Conservation (phyloP, 2,329 filamentous ascomycete species). For the Penicillium olsonii region DNA sequence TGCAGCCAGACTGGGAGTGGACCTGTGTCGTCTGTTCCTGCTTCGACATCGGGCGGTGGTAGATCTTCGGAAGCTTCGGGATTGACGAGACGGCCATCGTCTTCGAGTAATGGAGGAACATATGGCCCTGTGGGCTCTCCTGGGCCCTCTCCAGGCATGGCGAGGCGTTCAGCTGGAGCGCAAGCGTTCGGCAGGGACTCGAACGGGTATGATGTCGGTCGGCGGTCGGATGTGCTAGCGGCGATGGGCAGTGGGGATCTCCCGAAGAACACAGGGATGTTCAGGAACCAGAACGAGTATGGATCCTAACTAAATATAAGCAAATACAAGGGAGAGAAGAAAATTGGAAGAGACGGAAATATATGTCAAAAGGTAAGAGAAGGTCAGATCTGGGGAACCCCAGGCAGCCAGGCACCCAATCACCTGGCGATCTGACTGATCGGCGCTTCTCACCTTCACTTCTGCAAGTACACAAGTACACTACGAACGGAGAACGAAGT, state of each 20-base stretch:
- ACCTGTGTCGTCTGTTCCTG: no score
- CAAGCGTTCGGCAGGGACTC: neutral
- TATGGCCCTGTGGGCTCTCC: conserved; percentile 36
- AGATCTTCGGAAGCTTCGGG: conserved; percentile 37
- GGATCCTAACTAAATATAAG: neutral
- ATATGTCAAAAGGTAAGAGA: conserved; percentile 1
- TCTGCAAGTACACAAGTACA: no score
- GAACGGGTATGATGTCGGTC: conserved; percentile 22
- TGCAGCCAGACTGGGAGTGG: conserved; percentile 51
- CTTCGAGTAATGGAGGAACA: conserved; percentile 36
- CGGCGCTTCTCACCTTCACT: no score
- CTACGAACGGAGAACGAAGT: no score
- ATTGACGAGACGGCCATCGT: conserved; percentile 36
- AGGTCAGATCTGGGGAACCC: conserved; percentile 2
- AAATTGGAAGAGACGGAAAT: neutral
- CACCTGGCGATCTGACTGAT: neutral
- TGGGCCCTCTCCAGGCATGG: conserved; percentile 34
- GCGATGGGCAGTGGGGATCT: conserved; percentile 18
- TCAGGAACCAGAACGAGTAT: conserved; percentile 6
- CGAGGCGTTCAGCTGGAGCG: neutral
- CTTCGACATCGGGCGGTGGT: conserved; percentile 31
- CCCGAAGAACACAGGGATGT: conserved; percentile 17
- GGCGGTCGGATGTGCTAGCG: conserved; percentile 21
- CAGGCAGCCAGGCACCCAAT: conserved; percentile 12
- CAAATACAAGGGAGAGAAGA: neutral